Conservation (phyloP, 177 flowering plant species). For the Vitis hybrid region DNA sequence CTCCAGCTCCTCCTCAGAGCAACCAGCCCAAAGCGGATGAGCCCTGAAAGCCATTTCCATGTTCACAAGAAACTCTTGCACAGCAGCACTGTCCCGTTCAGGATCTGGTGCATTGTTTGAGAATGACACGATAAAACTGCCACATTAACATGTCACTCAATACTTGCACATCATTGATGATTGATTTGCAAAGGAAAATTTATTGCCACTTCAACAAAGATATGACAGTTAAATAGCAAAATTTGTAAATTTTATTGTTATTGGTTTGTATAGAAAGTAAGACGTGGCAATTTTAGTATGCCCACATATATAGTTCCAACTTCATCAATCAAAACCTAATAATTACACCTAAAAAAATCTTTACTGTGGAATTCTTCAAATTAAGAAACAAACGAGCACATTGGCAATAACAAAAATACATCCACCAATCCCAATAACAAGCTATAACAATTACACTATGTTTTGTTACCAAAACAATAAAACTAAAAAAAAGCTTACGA, state of each 20-base stretch:
- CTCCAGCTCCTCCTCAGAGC: constrained; percentile 90
- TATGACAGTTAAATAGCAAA: neutral
- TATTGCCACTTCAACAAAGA: neutral
- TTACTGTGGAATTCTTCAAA: too few species aligned
- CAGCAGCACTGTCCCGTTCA: constrained; percentile 80
- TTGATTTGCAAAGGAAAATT: neutral
- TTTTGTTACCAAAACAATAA: too few species aligned
- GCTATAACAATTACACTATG: too few species aligned
- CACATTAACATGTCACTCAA: constrained; percentile 16
- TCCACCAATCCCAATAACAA: too few species aligned
- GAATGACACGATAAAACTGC: constrained; percentile 89
- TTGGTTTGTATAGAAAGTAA: neutral
- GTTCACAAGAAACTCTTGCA: constrained; percentile 73
- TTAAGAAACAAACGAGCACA: too few species aligned
- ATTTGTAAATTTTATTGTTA: neutral
- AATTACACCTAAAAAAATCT: neutral
- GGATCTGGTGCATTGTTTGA: constrained; percentile 81
- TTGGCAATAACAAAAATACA: too few species aligned
- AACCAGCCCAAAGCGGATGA: constrained; percentile 89
- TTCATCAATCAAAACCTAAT: neutral
- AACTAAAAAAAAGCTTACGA: too few species aligned
- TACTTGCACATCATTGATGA: neutral
- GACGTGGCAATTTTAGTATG: neutral
- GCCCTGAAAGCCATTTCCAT: constrained; percentile 91
- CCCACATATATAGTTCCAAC: neutral